Percentiles rank a stretch among this genome's conserved stretches.
phyloP scores from a whole-genome alignment of 345 rosid genomes.

The Aquilaria sinensis region DNA sequence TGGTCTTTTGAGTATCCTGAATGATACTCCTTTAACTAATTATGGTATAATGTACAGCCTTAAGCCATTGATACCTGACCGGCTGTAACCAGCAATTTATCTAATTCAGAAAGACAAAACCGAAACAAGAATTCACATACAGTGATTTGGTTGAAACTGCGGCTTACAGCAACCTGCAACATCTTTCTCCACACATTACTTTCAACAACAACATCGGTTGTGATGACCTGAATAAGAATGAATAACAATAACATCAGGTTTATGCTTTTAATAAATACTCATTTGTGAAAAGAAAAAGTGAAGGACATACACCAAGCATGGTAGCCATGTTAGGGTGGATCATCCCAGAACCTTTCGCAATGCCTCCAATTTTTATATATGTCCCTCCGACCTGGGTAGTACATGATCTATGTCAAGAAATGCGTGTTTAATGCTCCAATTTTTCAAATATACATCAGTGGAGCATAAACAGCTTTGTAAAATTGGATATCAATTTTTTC shows the following conservation, averaged over 20 bases:
- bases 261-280: constrained; percentile 1
- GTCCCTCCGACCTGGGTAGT: constrained; percentile 67
- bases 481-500: neutral
- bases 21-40: neutral
- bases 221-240: constrained; percentile 61
- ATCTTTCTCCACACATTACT: constrained; percentile 91
- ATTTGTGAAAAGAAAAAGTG: constrained; percentile 13
- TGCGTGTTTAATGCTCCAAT: neutral
- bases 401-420: constrained; percentile 8
- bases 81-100: too few species aligned
- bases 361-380: constrained; percentile 73
- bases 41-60: too few species aligned
- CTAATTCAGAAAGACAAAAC: neutral
- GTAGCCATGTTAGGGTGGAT: constrained; percentile 99
- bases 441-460: neutral
- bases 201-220: constrained; percentile 79
- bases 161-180: constrained; percentile 73
- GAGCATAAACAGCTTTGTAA: neutral
- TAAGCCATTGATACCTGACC: too few species aligned
- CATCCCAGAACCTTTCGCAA: constrained; percentile 99
- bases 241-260: constrained; percentile 6
- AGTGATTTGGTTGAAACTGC: constrained; percentile 97
- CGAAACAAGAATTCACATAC: constrained; percentile 30
- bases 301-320: constrained; percentile 77
- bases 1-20: too few species aligned